A percentile compares a stretch with the other conserved stretches of the same genome.
phyloP scores from a whole-genome alignment of 306 rosid species.

The Lagenaria siceraria region DNA sequence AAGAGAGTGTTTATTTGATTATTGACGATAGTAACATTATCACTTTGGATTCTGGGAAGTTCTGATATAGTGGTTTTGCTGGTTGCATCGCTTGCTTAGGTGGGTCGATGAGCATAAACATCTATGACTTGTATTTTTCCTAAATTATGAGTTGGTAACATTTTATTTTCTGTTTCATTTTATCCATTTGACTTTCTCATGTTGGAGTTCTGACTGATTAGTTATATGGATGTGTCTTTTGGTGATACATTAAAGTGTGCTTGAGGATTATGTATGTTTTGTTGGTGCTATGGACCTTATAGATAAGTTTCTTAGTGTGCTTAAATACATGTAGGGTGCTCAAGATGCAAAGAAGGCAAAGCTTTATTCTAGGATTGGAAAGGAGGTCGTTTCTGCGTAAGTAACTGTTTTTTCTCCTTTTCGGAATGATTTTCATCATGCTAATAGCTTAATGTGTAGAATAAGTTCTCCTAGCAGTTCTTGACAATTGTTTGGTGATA shows the following conservation, averaged over 20 bases:
- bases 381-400: slow-evolving; percentile 91
- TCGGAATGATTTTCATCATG: not conserved
- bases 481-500: not conserved
- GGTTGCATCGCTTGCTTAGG: no score
- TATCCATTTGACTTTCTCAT: not conserved
- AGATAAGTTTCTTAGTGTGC: slow-evolving; percentile 1
- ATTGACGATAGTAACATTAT: not conserved
- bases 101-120: not conserved
- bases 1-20: not conserved
- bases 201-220: not conserved
- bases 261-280: not conserved
- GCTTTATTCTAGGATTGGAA: slow-evolving; percentile 70
- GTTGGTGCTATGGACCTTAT: not conserved
- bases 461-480: not conserved
- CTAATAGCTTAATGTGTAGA: not conserved
- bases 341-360: slow-evolving; percentile 74
- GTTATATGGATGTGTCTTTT: not conserved
- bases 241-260: not conserved
- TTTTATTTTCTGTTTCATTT: not conserved
- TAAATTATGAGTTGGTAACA: not conserved
- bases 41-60: not conserved
- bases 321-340: slow-evolving; percentile 32
- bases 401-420: slow-evolving; percentile 10
- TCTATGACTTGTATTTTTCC: not conserved
- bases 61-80: not conserved